A percentile compares a stretch with the other conserved stretches of the same genome.
Conservation (phyloP, 495 filamentous ascomycete species). For the Pyrenopolyporus hunteri region DNA sequence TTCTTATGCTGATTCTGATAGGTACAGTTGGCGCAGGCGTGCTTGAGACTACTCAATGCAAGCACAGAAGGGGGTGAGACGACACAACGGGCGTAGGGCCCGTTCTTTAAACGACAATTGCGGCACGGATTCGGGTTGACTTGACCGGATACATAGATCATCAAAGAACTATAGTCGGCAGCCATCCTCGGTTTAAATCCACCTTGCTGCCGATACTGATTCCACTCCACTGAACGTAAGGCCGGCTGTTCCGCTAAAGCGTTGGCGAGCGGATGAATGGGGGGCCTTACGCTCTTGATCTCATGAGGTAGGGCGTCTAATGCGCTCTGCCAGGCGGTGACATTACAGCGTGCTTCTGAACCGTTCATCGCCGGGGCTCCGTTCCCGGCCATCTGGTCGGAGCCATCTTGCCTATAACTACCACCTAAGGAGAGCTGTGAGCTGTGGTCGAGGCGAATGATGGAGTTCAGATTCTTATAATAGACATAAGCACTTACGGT, state of each 20-base stretch:
- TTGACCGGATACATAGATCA: constrained; percentile 42
- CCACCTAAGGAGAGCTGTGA: not conserved
- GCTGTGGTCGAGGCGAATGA: not conserved
- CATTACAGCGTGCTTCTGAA: not conserved
- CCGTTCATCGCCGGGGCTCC: not conserved
- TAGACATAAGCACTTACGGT: not conserved
- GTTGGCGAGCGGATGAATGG: constrained; percentile 28
- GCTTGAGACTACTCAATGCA: constrained; percentile 20
- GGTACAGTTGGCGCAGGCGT: constrained; percentile 40
- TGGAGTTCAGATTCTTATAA: not conserved
- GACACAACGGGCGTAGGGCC: constrained; percentile 32
- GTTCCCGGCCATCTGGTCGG: constrained; percentile 2
- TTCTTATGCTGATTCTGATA: constrained; percentile 38
- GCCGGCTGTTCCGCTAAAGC: constrained; percentile 25
- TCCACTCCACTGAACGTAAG: constrained; percentile 37
- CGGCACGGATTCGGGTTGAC: constrained; percentile 38
- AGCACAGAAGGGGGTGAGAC: constrained; percentile 31
- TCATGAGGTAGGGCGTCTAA: constrained; percentile 25
- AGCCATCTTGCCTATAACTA: not conserved
- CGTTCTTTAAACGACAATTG: constrained; percentile 34
- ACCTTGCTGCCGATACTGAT: constrained; percentile 28
- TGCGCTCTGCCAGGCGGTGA: constrained; percentile 34
- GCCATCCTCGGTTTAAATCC: constrained; percentile 29
- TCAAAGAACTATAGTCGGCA: constrained; percentile 34
- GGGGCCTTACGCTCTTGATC: not conserved